Evolutionary conservation across 2,329 filamentous ascomycete genomes (phyloP).

Genomic region (Onygenales sp.): DNA sequence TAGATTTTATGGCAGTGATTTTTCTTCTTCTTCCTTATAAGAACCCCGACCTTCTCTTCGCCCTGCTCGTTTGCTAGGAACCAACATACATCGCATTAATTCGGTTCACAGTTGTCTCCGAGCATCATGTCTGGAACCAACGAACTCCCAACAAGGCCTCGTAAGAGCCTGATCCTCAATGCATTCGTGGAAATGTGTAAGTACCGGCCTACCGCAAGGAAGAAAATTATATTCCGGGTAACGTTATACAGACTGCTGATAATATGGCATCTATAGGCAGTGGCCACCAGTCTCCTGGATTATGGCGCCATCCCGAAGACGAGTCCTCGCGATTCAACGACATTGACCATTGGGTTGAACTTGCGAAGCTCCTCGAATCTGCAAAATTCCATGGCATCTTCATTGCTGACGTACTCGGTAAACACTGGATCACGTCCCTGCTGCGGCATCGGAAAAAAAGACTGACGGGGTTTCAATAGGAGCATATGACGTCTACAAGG

Average conservation of each 20-base stretch:
- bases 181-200: constrained; percentile 43
- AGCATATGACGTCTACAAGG: constrained; percentile 61
- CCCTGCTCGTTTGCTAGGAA: not conserved
- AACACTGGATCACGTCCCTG: constrained; percentile 10
- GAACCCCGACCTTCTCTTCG: too few species aligned
- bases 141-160: not conserved
- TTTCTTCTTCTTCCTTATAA: too few species aligned
- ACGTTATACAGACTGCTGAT: not conserved
- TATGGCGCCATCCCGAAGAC: constrained; percentile 58
- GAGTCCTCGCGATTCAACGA: constrained; percentile 53
- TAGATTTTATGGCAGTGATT: too few species aligned
- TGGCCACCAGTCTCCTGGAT: constrained; percentile 46
- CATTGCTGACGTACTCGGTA: constrained; percentile 55
- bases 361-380: constrained; percentile 51
- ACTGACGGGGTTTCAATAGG: constrained; percentile 25
- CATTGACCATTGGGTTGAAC: constrained; percentile 50
- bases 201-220: not conserved
- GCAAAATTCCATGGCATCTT: constrained; percentile 59
- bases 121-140: not conserved
- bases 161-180: constrained; percentile 41
- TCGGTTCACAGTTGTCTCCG: not conserved
- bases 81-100: not conserved
- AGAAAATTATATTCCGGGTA: not conserved
- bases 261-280: constrained; percentile 23
- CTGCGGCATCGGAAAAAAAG: constrained; percentile 10